Evolutionary conservation across 1,284 basidiomycete species (phyloP).

Genomic region (Rhodotorula sp.): DNA sequence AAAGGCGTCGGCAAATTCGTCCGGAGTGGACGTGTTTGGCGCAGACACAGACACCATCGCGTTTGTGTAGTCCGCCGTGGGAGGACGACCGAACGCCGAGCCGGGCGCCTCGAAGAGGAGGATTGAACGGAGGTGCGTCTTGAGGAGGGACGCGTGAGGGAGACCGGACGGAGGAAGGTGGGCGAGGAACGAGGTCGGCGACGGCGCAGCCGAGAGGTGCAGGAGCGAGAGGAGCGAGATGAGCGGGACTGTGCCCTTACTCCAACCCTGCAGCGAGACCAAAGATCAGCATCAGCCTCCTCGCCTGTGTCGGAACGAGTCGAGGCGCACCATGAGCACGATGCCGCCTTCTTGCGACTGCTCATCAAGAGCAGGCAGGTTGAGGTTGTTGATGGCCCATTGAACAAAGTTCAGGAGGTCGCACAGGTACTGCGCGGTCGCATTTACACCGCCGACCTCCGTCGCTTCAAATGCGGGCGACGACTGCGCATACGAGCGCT

Average conservation of each 20-base stretch:
- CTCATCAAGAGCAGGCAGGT: neutral
- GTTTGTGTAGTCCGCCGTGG: slow-evolving; percentile 18
- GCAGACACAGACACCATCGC: slow-evolving; percentile 26
- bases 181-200: slow-evolving; percentile 11
- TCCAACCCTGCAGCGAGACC: slow-evolving; percentile 22
- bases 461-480: slow-evolving; percentile 9
- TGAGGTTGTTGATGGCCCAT: slow-evolving; percentile 20
- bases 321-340: slow-evolving; percentile 19
- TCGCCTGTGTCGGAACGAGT: neutral
- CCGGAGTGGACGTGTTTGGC: slow-evolving; percentile 7
- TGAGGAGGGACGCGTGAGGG: neutral
- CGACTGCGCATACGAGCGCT: slow-evolving; percentile 26
- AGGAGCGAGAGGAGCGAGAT: slow-evolving; percentile 31
- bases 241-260: slow-evolving; percentile 31
- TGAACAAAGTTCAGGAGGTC: slow-evolving; percentile 31
- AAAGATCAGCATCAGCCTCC: neutral
- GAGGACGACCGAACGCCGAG: slow-evolving; percentile 17
- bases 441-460: slow-evolving; percentile 16
- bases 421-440: slow-evolving; percentile 20
- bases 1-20: slow-evolving; percentile 24
- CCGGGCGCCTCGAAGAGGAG: slow-evolving; percentile 36
- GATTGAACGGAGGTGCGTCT: slow-evolving; percentile 10
- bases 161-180: neutral
- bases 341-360: slow-evolving; percentile 21
- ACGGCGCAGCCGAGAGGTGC: neutral